Base-by-base conservation (phyloP, 495 filamentous ascomycete genomes). In the Penicillium flavigenum region DNA sequence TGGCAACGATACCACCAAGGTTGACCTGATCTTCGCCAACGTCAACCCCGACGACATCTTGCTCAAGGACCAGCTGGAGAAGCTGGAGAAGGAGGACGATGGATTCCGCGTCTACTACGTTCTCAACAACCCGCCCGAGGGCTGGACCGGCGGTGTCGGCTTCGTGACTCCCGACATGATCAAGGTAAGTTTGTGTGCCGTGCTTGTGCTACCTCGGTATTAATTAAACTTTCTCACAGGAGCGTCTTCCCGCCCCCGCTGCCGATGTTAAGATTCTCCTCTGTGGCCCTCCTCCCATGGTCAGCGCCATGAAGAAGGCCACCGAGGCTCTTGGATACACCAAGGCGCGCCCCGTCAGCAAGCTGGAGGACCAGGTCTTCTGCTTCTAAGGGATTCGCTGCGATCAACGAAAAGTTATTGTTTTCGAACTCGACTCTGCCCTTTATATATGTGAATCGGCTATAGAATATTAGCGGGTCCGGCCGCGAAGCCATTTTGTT, bases 151-250 rank as follows among this genome's bases (percentile, higher is more conserved):
- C 17, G 91, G 90, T 59, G 88, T 93, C 42, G 94, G 94, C 50
- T 98, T 95, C 66, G 91, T 96, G 43, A 97, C 92, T 9, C 78
- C 88, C 29, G 94, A 98, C 51, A 96, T 98, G 88, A 92, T 98
- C 63, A 90, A 90, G 73, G 92, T 96, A 75, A 59, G 82, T 71
- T 55, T 55, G 49, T 8, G 8, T 31, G 31, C 7, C 4, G 26
- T 53, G 8, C 42, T 3, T 57, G 11, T 44, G 26, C 42, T 31
- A 11, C 19, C n/a, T 61, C 31, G n/a, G 57, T 70, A 57, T 62
- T 60, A 49, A 42, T 32, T 46, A 48, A 11, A 52, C 46, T 38
- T 47, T 55, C 22, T 14, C 12, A 22, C 51, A 88, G 87, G 87
- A 90, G 80, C 86, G 81, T 67, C 80, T 96, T 57, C 91, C 94